Percentiles rank a stretch among this genome's conserved stretches.
These are phyloP conservation scores for Cryoendolithus antarcticus DNA, from an alignment of 2,329 filamentous ascomycete species.

Conservation along the genomic window DNA sequence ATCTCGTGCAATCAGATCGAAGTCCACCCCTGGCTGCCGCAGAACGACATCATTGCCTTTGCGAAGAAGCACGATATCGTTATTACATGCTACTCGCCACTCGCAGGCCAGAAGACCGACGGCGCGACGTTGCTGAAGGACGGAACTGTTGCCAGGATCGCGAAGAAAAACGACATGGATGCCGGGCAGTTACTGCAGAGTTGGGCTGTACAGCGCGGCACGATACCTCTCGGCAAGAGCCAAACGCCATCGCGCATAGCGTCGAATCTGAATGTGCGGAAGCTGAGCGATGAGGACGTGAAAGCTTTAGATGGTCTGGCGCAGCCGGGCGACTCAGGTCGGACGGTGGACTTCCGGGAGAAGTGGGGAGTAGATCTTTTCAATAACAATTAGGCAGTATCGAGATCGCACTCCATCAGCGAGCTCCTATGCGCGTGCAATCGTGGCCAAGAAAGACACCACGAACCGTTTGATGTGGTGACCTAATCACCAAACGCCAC, in stretches of 20 bases:
- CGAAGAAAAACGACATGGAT: conserved; percentile 44
- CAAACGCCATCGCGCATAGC: conserved; percentile 53
- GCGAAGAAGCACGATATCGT: conserved; percentile 46
- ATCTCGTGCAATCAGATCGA: conserved; percentile 36
- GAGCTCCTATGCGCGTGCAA: too few species aligned
- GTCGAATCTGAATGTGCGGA: conserved; percentile 54
- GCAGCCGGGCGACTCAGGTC: too few species aligned
- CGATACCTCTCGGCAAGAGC: conserved; percentile 58
- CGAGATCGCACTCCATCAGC: too few species aligned
- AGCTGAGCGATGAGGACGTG: conserved; percentile 43
- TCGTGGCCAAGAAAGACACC: too few species aligned
- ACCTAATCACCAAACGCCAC: too few species aligned
- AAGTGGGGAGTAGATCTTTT: too few species aligned
- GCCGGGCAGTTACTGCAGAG: conserved; percentile 51
- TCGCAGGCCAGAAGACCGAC: conserved; percentile 56
- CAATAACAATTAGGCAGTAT: too few species aligned
- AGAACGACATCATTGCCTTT: conserved; percentile 46
- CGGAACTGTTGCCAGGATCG: conserved; percentile 45
- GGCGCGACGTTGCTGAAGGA: conserved; percentile 55
- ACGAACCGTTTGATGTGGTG: too few species aligned
- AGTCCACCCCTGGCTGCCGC: conserved; percentile 48
- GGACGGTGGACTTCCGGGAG: too few species aligned
- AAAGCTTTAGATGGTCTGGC: conserved; percentile 24
- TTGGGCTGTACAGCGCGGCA: conserved; percentile 55
- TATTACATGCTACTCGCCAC: conserved; percentile 41